Evolutionary conservation across 139 green algal genomes (phyloP), one percentile per base, ranked within the genome.

Genomic region (Pycnococcus provasolii): DNA sequence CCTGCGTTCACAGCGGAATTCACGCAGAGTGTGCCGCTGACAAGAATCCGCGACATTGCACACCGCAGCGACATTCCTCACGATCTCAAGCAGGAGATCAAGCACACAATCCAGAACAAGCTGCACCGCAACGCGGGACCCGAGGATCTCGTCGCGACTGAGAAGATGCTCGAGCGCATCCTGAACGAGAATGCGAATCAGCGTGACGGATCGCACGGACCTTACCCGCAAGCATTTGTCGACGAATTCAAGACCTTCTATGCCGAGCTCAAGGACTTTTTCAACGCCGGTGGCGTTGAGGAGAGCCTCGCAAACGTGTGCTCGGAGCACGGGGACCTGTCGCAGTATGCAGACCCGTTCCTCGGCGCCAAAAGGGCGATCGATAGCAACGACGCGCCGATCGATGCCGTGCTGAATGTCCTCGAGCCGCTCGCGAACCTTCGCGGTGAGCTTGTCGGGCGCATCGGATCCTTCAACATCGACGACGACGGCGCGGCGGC

Each of bases 91-190:
- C 75, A 88, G 47, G 92, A 98, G 85, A 96, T 98, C 80, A 98
- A 98, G 84, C 92, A 98, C 82, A 98, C 92, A 39, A 87, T 98
- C 60, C 90, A 96, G 80, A 98, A 98, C 85, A 98, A 98, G 88
- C 83, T 98, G 62, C 92, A 98, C 80, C 83, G 92, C 69, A 94
- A 92, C 74, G 92, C 92, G 26, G 92, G 87, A 0, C 92, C 92
- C 0, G 92, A 98, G 74, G 92, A 98, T 78, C 78, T 98, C 44
- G 82, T 96, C 42, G 93, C 92, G 3, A 91, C 89, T 0, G 91
- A 97, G 79, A 73, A 68, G 1, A 91, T 98, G 88, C 83, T 97
- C 53, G 62, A 68, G 39, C 82, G 84, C 42, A 73, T 97, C 50
- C 68, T 64, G 11, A 11, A 13, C 11, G 50, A 55, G 50, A 11